Percentiles rank a stretch among this genome's conserved stretches.
These are phyloP conservation scores for Silene noctiflora DNA, from an alignment of 179 eudicot genomes.

Conservation along the genomic window DNA sequence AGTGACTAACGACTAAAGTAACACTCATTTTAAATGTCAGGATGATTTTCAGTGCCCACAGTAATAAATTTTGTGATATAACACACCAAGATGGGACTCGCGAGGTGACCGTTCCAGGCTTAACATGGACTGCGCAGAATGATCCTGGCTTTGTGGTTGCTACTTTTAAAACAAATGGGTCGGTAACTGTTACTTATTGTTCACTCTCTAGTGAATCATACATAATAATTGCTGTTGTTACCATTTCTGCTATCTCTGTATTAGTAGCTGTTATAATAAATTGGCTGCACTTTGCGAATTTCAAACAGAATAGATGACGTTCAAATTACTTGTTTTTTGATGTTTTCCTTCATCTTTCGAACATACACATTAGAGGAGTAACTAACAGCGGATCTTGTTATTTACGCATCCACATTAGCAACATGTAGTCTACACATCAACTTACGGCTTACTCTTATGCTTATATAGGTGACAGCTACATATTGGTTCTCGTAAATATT, in stretches of 20 bases:
- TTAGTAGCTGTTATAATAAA: conserved; percentile 3
- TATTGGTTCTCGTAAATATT: no score
- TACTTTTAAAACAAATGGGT: conserved; percentile 16
- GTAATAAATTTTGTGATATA: conserved; percentile 18
- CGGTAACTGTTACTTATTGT: conserved; percentile 10
- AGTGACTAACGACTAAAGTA: conserved; percentile 4
- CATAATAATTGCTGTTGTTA: conserved; percentile 12
- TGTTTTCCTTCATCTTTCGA: neutral
- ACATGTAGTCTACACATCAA: neutral
- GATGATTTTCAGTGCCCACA: conserved; percentile 22
- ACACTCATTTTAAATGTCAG: neutral
- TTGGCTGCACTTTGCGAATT: conserved; percentile 4
- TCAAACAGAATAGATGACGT: conserved; percentile 9
- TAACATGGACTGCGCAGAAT: conserved; percentile 21
- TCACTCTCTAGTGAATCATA: conserved; percentile 20
- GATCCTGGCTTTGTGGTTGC: conserved; percentile 26
- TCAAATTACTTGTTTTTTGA: neutral
- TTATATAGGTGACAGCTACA: no score
- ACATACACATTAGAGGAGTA: no score
- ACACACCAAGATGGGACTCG: conserved; percentile 23
- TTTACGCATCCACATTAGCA: conserved; percentile 5
- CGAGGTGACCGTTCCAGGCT: conserved; percentile 20
- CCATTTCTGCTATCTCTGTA: conserved; percentile 10
- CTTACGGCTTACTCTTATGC: no score
- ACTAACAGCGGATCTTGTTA: neutral